Base-by-base conservation (phyloP, 1,284 basidiomycete species). In the Ganoderma resinaceum region DNA sequence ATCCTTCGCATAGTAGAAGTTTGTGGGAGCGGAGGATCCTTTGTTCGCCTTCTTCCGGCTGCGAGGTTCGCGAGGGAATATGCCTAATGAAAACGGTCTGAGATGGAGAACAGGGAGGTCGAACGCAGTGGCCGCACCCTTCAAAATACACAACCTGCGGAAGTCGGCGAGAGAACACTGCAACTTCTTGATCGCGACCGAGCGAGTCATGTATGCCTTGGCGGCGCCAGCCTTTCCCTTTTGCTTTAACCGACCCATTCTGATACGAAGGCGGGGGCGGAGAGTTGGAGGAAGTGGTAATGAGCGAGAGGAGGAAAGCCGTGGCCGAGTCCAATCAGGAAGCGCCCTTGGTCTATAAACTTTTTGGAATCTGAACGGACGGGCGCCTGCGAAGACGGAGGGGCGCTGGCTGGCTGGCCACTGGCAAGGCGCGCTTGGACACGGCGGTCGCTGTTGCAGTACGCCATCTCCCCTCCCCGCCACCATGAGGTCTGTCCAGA, bases 1-100 rank as follows among this genome's bases (percentile, higher is more conserved):
- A 79, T 99, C 98, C 83, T 99, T 99, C 63, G 95, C 86, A 81
- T 99, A 99, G 85, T 99, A 99, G 84, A 99, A 99, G 6, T 97
- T 95, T 1, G 97, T 96, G 2, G 97, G 96, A 0, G 96, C 97
- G 49, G 96, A 96, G 5, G 95, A 97, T 4, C 98, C 98, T 81
- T 98, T 99, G 85, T 99, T 99, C 65, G 97, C 98, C 74, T 92
- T 92, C 81, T 99, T 99, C 78, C 91, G 90, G 82, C 91, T 93
- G 62, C 91, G 89, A 23, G 98, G 98, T 80, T 99, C 97, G 63
- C 97, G 93, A 71, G 98, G 98, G 81, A 97, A 99, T 78, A 99
- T 98, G 35, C 98, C 96, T 97, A 69, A 38, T 20, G 18, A 35
- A 35, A 8, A 62, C 43, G 66, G 61, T 31, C 37, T 61, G 26